Conservation (phyloP, 768 basidiomycete species). For the Suillus subalutaceus region DNA sequence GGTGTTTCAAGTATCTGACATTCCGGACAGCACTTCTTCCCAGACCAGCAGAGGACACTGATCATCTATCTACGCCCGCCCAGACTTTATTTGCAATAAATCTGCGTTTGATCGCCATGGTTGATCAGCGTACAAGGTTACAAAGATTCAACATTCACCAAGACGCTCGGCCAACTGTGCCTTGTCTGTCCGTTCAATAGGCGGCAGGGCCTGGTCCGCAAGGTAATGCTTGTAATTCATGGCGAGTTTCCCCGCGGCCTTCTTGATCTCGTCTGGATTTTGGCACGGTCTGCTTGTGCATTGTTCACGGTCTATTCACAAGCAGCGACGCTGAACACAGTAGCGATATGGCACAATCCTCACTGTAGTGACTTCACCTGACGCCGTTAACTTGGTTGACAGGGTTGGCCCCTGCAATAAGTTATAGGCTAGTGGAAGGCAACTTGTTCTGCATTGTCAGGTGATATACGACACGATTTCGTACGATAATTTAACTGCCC, state of each 20-base stretch:
- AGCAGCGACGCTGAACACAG: constrained; percentile 79
- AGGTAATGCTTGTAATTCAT: constrained; percentile 95
- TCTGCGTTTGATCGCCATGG: too few relatives aligned
- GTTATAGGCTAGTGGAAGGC: constrained; percentile 64
- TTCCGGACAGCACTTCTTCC: too few relatives aligned
- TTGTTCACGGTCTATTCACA: constrained; percentile 72
- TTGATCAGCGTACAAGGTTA: too few relatives aligned
- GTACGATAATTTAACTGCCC: too few relatives aligned
- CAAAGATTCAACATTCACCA: too few relatives aligned
- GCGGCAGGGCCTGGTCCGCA: constrained; percentile 88
- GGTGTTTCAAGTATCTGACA: too few relatives aligned
- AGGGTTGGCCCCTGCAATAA: constrained; percentile 82
- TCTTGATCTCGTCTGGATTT: too few relatives aligned
- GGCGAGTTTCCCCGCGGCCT: constrained; percentile 38
- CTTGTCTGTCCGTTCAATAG: constrained; percentile 82
- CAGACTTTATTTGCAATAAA: too few relatives aligned
- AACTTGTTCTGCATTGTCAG: too few relatives aligned
- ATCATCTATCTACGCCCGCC: too few relatives aligned
- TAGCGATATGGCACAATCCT: constrained; percentile 69
- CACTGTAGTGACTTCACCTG: constrained; percentile 94
- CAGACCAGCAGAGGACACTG: too few relatives aligned
- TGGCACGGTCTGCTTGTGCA: constrained; percentile 63
- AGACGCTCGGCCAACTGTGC: not conserved
- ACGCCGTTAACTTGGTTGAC: constrained; percentile 85
- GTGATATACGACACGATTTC: too few relatives aligned